phyloP scores from a whole-genome alignment of 768 basidiomycete species.

The Lactarius psammicola region DNA sequence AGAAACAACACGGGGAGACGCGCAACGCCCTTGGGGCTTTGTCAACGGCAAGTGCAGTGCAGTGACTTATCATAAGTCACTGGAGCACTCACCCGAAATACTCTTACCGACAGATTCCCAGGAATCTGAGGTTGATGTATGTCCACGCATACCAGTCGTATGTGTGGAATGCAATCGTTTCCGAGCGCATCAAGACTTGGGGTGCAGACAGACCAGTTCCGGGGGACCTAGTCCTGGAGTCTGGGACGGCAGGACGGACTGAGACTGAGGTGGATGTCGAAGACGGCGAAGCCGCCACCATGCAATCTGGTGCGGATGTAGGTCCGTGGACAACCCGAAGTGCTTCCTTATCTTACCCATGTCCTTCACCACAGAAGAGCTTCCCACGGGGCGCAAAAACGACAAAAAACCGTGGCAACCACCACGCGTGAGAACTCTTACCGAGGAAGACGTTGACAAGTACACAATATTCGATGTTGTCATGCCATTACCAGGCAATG shows the following conservation, averaged over 20 bases:
- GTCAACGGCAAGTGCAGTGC: constrained; percentile 58
- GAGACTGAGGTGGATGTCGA: constrained; percentile 31
- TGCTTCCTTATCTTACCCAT: background rate
- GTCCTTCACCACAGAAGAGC: constrained; percentile 17
- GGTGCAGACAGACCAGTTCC: constrained; percentile 72
- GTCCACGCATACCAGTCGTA: constrained; percentile 99
- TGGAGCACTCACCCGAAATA: background rate
- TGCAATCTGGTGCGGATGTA: constrained; percentile 26
- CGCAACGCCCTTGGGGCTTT: constrained; percentile 86
- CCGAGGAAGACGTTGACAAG: constrained; percentile 71
- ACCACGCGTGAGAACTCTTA: constrained; percentile 73
- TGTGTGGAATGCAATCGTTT: constrained; percentile 96
- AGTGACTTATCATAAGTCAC: background rate
- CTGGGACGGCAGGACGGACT: constrained; percentile 32
- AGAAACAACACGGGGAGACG: constrained; percentile 73
- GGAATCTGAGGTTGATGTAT: constrained; percentile 95
- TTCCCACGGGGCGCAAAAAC: constrained; percentile 28
- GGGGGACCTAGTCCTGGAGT: constrained; percentile 89
- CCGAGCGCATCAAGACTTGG: constrained; percentile 81
- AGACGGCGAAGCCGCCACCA: constrained; percentile 38
- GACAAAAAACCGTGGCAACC: constrained; percentile 57
- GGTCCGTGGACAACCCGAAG: constrained; percentile 6
- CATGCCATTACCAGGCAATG: constrained; percentile 95
- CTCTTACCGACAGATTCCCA: constrained; percentile 67
- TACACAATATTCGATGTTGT: constrained; percentile 93